A percentile compares a stretch with the other conserved stretches of the same genome.
phyloP scores from a whole-genome alignment of 2,329 filamentous ascomycete species.

The Penicillium verrucosum region DNA sequence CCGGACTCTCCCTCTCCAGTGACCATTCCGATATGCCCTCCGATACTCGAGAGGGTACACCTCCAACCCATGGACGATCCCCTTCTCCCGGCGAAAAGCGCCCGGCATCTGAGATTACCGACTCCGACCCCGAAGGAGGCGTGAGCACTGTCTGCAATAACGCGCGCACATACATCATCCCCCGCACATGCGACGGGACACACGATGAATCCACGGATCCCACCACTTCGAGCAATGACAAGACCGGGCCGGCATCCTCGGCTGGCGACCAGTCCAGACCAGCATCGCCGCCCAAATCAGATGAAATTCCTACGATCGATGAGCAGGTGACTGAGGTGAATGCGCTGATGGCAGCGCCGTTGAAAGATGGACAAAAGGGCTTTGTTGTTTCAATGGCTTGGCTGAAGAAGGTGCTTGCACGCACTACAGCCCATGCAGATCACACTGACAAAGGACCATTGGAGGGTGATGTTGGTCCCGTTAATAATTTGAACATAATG shows the following conservation, averaged over 20 bases:
- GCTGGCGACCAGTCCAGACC: constrained; percentile 27
- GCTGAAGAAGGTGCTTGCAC: constrained; percentile 69
- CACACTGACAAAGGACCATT: constrained; percentile 58
- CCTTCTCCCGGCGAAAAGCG: constrained; percentile 39
- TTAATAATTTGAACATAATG: constrained; percentile 84
- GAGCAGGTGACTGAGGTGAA: constrained; percentile 73
- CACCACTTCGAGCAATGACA: constrained; percentile 38
- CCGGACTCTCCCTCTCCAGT: constrained; percentile 49
- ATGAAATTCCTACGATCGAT: constrained; percentile 51
- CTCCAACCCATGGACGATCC: constrained; percentile 27
- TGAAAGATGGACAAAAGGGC: constrained; percentile 69
- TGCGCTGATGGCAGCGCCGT: constrained; percentile 52
- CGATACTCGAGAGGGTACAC: constrained; percentile 28
- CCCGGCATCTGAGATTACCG: constrained; percentile 31
- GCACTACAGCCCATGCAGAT: constrained; percentile 57
- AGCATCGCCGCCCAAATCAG: constrained; percentile 18
- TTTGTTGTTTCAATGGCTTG: constrained; percentile 77
- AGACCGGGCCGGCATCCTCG: constrained; percentile 32
- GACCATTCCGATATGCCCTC: constrained; percentile 46
- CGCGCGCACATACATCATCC: constrained; percentile 10
- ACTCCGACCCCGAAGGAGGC: constrained; percentile 26
- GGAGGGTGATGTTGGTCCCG: constrained; percentile 67
- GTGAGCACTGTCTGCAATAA: constrained; percentile 14
- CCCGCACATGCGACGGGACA: constrained; percentile 30
- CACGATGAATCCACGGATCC: constrained; percentile 36